Evolutionary conservation across 202 grass and related monocot species (phyloP).

Genomic region (Panicum virgatum): DNA sequence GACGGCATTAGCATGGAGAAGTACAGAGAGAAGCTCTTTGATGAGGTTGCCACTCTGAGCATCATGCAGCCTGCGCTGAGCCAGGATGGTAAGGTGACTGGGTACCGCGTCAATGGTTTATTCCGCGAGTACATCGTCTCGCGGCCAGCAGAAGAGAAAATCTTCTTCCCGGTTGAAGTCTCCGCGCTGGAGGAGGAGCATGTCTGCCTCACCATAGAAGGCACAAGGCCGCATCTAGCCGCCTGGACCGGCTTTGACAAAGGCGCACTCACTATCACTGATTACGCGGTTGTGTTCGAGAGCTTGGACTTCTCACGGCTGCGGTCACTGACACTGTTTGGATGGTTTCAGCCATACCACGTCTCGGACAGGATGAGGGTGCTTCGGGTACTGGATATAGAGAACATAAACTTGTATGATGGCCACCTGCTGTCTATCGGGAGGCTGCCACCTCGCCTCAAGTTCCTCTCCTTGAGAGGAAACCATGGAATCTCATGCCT

Average conservation of each 20-base stretch:
- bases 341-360: background rate
- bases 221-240: background rate
- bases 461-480: background rate
- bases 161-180: background rate
- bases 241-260: too few species aligned
- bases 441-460: background rate
- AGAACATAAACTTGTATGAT: too few species aligned
- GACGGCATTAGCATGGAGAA: background rate
- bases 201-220: background rate
- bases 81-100: too few species aligned
- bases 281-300: background rate
- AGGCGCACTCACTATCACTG: too few species aligned
- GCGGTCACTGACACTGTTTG: background rate
- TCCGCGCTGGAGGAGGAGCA: background rate
- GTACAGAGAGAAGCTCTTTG: background rate
- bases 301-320: background rate
- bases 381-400: slow-evolving; percentile 43
- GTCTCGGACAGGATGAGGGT: background rate
- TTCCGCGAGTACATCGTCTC: background rate
- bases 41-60: too few species aligned
- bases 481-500: background rate
- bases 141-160: background rate
- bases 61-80: too few species aligned
- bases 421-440: too few species aligned
- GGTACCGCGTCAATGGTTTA: too few species aligned